Conservation (phyloP, 768 basidiomycete genomes). For the Neoboletus subvelutipes region DNA sequence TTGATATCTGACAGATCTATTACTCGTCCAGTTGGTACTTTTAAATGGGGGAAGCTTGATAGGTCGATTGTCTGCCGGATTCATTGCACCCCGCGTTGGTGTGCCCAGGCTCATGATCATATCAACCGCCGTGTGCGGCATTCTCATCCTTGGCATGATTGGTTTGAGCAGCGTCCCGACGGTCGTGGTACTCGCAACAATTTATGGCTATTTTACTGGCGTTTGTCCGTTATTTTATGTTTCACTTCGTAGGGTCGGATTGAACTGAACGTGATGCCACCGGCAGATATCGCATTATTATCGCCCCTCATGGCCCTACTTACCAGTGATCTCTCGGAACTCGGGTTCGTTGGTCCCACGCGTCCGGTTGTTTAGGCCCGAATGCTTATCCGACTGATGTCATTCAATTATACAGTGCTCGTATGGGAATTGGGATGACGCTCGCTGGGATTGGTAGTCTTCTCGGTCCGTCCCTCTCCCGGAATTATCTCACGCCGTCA, state of each 20-base stretch:
- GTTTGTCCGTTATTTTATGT: constrained; percentile 30
- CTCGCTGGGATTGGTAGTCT: constrained; percentile 20
- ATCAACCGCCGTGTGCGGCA: constrained; percentile 30
- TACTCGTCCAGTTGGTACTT: constrained; percentile 42
- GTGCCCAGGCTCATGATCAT: constrained; percentile 43
- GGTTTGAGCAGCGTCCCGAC: constrained; percentile 36
- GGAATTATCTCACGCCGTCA: background rate
- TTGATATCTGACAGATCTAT: background rate
- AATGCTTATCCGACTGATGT: background rate
- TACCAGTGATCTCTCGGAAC: constrained; percentile 47
- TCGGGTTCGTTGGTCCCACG: constrained; percentile 39
- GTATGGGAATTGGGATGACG: constrained; percentile 25
- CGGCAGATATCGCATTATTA: constrained; percentile 38
- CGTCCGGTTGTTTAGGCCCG: background rate
- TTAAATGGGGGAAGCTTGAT: constrained; percentile 51
- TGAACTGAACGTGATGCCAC: background rate
- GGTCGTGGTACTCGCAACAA: constrained; percentile 39
- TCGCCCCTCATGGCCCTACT: constrained; percentile 44
- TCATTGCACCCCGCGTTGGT: constrained; percentile 43
- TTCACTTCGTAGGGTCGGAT: background rate
- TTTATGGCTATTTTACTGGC: constrained; percentile 52
- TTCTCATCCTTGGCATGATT: constrained; percentile 47
- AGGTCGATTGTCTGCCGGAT: constrained; percentile 50
- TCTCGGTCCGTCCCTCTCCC: constrained; percentile 16
- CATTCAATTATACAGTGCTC: constrained; percentile 16